Percentiles rank a stretch among this genome's conserved stretches.
phyloP scores from a whole-genome alignment of 2,329 filamentous ascomycete species.

The Sporothrix brasiliensis region DNA sequence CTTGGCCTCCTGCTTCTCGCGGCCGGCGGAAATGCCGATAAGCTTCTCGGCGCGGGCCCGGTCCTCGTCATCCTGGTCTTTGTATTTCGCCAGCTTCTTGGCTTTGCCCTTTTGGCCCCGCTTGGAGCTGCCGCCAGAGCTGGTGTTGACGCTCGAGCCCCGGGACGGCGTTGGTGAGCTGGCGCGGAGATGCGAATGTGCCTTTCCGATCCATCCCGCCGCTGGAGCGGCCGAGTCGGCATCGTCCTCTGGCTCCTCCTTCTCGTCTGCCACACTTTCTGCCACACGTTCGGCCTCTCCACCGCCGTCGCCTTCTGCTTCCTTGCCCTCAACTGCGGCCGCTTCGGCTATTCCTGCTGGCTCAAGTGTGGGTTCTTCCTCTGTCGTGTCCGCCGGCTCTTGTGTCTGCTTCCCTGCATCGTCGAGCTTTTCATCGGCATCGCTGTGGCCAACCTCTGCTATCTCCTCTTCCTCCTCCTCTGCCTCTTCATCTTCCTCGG shows the following conservation, averaged over 20 bases:
- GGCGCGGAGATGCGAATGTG: conserved; percentile 21
- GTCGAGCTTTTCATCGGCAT: not conserved
- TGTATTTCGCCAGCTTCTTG: conserved; percentile 93
- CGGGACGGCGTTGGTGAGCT: conserved; percentile 33
- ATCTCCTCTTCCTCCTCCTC: conserved; percentile 38
- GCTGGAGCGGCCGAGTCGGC: conserved; percentile 34
- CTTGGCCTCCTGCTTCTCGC: conserved; percentile 69
- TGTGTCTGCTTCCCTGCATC: not conserved
- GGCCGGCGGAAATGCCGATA: conserved; percentile 74
- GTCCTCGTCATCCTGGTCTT: conserved; percentile 92
- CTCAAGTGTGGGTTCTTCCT: not conserved
- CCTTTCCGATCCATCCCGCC: conserved; percentile 22
- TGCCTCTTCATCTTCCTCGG: conserved; percentile 34
- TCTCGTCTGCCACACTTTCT: conserved; percentile 37
- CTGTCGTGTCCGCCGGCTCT: not conserved
- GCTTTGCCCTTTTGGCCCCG: conserved; percentile 80
- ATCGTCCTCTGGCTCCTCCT: conserved; percentile 34
- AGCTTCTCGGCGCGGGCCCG: conserved; percentile 78
- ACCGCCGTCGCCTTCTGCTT: not conserved
- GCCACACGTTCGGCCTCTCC: not conserved
- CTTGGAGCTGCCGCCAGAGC: conserved; percentile 45
- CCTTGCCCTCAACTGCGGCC: too few relatives aligned
- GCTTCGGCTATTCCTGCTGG: not conserved
- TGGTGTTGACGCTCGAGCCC: conserved; percentile 49
- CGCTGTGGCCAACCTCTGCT: conserved; percentile 28